Evolutionary conservation across 1,284 basidiomycete genomes (phyloP), one percentile per base, ranked within the genome.

Genomic region (Xerocomus nothofagi): DNA sequence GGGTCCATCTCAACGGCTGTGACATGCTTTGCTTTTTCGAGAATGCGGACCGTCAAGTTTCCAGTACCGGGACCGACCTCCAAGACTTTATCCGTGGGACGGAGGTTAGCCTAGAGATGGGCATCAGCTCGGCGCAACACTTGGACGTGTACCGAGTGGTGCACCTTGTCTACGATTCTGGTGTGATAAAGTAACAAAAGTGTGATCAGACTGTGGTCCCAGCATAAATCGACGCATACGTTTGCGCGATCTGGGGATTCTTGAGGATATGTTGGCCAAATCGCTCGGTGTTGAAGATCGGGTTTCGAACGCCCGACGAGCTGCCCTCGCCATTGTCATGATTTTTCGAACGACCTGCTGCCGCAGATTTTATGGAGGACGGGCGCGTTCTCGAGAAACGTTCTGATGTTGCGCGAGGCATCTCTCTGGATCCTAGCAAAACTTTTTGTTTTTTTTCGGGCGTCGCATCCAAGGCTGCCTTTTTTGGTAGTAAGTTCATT

Each of bases 41-140:
- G 74, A 56, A 99, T 99, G 61, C 90, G 79, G 15, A 98, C 88
- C 0, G 97, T 99, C 65, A 99, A 70, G 68, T 99, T 99, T 57
- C 97, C 97, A 3, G 97, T 99, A 73, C 97, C 97, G 11, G 97
- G 97, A 66, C 96, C 97, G 46, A 99, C 94, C 74, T 99, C 96
- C 43, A 99, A 84, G 17, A 98, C 95, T 65, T 91, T 88, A 69
- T 99, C 96, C 17, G 95, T 96, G 1, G 94, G 91, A 58, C 92
- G 91, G 42, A 99, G 74, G 63, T 91, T 91, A 4, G 96, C 96
- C 86, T 97, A 56, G 17, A 33, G 11, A 12, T n/a, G n/a, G 18
- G 2, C 4, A 21, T 62, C 37, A 54, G 42, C 47, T 29, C 18
- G 7, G 18, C n/a, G n/a, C 21, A 21, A 37, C 6, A 7, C 23